Conservation (phyloP, 1,139 yeast species). For the Yamadazyma diddensiae region DNA sequence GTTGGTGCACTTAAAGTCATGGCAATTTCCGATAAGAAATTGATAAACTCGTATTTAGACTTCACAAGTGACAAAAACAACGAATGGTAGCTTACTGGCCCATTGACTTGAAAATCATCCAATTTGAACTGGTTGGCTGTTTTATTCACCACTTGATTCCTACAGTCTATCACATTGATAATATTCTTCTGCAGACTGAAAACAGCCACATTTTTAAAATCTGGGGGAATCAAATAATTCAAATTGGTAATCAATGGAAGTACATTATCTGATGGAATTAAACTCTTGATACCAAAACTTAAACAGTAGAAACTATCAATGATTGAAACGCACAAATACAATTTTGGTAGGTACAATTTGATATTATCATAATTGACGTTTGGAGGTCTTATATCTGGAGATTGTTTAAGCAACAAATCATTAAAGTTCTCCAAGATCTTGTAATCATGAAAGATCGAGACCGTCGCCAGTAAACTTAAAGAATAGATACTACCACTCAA, state of each 20-base stretch:
- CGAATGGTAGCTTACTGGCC: slow-evolving; percentile 4
- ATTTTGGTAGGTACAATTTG: slow-evolving; percentile 44
- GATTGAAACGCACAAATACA: slow-evolving; percentile 46
- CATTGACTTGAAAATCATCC: slow-evolving; percentile 2
- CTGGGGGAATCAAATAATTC: slow-evolving; percentile 16
- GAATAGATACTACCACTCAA: slow-evolving; percentile 59
- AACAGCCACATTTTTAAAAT: slow-evolving; percentile 14
- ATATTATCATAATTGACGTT: slow-evolving; percentile 31
- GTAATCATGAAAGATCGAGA: slow-evolving; percentile 58
- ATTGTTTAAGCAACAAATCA: slow-evolving; percentile 13
- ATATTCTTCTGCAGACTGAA: slow-evolving; percentile 17
- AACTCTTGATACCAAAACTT: slow-evolving; percentile 55
- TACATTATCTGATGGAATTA: slow-evolving; percentile 13
- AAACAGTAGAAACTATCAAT: slow-evolving; percentile 57
- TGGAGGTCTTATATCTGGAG: slow-evolving; percentile 13
- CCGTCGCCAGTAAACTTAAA: slow-evolving; percentile 51
- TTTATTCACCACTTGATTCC: slow-evolving; percentile 15
- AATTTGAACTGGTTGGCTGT: slow-evolving; percentile 6
- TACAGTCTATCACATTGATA: slow-evolving; percentile 16
- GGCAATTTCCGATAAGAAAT: slow-evolving; percentile 17
- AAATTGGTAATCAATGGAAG: slow-evolving; percentile 18
- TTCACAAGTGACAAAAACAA: slow-evolving; percentile 12
- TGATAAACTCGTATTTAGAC: slow-evolving; percentile 20
- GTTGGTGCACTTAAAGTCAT: slow-evolving; percentile 8
- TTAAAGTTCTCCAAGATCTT: slow-evolving; percentile 43